A percentile compares a stretch with the other conserved stretches of the same genome.
Evolutionary conservation across 73 alveolate genomes (phyloP).

Genomic region (Tetrahymena elliotti): DNA sequence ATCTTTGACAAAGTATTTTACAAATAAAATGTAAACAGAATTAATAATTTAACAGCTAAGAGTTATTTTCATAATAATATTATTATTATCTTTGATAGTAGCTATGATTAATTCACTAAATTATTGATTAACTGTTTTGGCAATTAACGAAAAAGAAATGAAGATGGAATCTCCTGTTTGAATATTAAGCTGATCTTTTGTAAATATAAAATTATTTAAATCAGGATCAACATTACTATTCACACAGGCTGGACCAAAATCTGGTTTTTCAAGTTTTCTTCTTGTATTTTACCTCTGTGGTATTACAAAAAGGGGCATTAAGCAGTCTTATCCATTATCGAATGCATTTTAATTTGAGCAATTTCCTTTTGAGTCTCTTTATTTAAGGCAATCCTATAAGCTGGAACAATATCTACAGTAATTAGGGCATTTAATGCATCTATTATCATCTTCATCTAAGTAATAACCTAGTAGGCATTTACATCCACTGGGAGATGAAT

Average conservation of each 20-base stretch:
- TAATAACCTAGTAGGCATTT: background rate
- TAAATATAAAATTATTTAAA: too few relatives aligned
- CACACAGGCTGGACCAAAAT: background rate
- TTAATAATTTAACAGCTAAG: background rate
- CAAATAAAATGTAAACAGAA: background rate
- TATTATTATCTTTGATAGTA: background rate
- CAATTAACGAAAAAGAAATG: background rate
- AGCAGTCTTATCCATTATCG: background rate
- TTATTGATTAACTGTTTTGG: background rate
- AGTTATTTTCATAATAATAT: background rate
- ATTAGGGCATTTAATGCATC: background rate
- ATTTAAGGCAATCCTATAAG: background rate
- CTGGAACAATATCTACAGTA: background rate
- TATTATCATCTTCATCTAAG: background rate
- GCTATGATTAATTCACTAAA: background rate
- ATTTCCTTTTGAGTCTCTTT: background rate
- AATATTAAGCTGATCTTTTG: too few relatives aligned
- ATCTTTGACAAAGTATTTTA: background rate
- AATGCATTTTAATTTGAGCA: background rate
- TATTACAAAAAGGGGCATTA: background rate
- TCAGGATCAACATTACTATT: background rate
- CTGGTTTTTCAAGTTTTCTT: background rate
- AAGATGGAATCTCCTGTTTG: background rate
- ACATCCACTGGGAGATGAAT: background rate
- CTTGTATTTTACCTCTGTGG: background rate